Conservation (phyloP, 2,329 filamentous ascomycete species). For the Aphanocladium album region DNA sequence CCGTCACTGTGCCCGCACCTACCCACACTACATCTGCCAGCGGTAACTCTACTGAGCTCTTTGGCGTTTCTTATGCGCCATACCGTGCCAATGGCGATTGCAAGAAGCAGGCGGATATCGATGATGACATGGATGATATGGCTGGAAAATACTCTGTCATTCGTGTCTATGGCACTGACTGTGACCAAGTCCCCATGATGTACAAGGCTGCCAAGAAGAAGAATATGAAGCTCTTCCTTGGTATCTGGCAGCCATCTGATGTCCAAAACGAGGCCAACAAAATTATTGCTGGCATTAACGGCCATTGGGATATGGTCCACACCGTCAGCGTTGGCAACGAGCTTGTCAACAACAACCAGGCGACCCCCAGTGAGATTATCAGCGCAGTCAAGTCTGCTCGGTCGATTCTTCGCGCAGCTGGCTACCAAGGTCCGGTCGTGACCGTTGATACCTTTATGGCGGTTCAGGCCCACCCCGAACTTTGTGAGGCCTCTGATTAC, state of each 20-base stretch:
- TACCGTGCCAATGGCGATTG: slow-evolving; percentile 53
- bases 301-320: slow-evolving; percentile 64
- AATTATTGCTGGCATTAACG: slow-evolving; percentile 54
- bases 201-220: slow-evolving; percentile 58
- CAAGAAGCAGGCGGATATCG: slow-evolving; percentile 60
- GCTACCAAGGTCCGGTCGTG: slow-evolving; percentile 69
- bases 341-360: slow-evolving; percentile 60
- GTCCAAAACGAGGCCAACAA: slow-evolving; percentile 52
- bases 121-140: slow-evolving; percentile 56
- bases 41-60: slow-evolving; percentile 19
- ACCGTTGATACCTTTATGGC: slow-evolving; percentile 75
- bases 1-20: slow-evolving; percentile 4
- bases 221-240: slow-evolving; percentile 67
- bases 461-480: slow-evolving; percentile 57
- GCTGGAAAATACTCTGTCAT: slow-evolving; percentile 54
- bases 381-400: slow-evolving; percentile 55
- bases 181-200: slow-evolving; percentile 63
- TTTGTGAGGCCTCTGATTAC: slow-evolving; percentile 72
- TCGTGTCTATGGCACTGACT: slow-evolving; percentile 77
- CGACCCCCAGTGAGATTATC: slow-evolving; percentile 49
- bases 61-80: slow-evolving; percentile 45
- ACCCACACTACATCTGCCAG: neutral
- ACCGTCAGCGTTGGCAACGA: slow-evolving; percentile 79
- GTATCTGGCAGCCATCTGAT: slow-evolving; percentile 60
- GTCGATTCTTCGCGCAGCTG: slow-evolving; percentile 50